These are phyloP conservation scores for Geotrichum bryndzae DNA, from an alignment of 1,139 yeast species.

Conservation along the genomic window DNA sequence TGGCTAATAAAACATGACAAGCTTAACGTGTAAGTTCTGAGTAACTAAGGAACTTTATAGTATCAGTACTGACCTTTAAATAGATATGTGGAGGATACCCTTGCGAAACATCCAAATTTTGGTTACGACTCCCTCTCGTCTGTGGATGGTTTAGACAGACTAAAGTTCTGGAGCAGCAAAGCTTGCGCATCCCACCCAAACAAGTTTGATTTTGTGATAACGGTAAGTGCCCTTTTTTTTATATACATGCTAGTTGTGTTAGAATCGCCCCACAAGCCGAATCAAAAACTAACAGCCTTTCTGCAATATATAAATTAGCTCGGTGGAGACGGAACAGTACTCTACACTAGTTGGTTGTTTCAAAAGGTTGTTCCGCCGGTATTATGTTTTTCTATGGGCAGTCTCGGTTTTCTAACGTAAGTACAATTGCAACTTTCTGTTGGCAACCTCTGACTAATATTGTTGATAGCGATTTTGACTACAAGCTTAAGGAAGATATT, in stretches of 20 bases:
- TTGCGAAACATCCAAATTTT: constrained; percentile 44
- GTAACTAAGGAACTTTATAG: background rate
- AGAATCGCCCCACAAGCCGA: background rate
- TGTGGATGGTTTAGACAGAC: constrained; percentile 38
- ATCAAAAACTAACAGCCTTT: background rate
- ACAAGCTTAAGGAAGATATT: constrained; percentile 47
- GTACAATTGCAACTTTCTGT: constrained; percentile 14
- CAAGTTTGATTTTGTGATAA: constrained; percentile 48
- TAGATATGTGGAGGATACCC: constrained; percentile 47
- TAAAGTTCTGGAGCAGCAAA: constrained; percentile 55
- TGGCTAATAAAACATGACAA: constrained; percentile 48
- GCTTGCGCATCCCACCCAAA: constrained; percentile 45
- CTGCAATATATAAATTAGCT: constrained; percentile 31
- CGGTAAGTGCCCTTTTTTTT: constrained; percentile 24
- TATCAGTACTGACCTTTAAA: background rate
- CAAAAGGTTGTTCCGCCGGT: constrained; percentile 79
- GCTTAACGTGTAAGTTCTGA: constrained; percentile 29
- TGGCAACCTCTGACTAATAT: background rate
- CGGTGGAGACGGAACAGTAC: constrained; percentile 89
- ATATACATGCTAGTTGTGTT: too few relatives aligned
- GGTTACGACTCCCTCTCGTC: constrained; percentile 31
- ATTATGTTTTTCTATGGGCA: constrained; percentile 72
- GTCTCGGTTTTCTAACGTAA: constrained; percentile 66
- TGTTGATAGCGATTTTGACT: constrained; percentile 52
- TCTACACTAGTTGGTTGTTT: constrained; percentile 56